Conservation (phyloP, 805 yeast species). For the Wickerhamomyces sydowiorum region DNA sequence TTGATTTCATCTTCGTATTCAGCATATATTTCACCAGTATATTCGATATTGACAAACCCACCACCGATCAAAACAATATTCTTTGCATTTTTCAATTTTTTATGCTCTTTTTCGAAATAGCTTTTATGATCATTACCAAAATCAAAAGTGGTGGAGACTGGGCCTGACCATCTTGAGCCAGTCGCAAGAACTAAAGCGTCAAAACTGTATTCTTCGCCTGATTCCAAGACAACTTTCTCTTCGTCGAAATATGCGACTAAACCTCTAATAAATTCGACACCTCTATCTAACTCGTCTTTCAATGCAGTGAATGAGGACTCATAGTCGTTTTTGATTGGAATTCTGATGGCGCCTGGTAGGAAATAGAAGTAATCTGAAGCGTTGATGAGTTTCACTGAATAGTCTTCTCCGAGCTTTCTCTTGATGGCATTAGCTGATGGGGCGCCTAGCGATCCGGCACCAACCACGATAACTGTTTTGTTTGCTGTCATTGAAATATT, state of each 20-base stretch:
- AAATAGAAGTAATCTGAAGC: background rate
- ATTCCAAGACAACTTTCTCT: slow-evolving; percentile 4
- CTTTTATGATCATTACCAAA: slow-evolving; percentile 5
- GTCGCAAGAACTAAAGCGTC: slow-evolving; percentile 21
- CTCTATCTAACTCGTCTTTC: slow-evolving; percentile 5
- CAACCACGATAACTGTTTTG: background rate
- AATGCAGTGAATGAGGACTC: slow-evolving; percentile 1
- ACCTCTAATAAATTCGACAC: slow-evolving; percentile 7
- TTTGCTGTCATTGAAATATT: no score
- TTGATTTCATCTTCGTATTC: slow-evolving; percentile 7
- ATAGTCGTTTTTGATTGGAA: background rate
- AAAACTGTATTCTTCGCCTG: slow-evolving; percentile 4
- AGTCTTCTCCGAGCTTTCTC: background rate
- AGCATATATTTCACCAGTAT: slow-evolving; percentile 20
- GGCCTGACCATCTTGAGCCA: slow-evolving; percentile 20
- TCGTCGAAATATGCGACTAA: slow-evolving; percentile 2
- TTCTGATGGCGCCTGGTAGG: background rate
- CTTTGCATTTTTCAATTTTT: slow-evolving; percentile 12
- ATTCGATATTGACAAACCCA: slow-evolving; percentile 21
- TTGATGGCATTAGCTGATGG: background rate
- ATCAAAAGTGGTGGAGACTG: slow-evolving; percentile 8
- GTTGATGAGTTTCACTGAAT: background rate
- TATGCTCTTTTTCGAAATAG: slow-evolving; percentile 4
- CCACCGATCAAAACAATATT: slow-evolving; percentile 22
- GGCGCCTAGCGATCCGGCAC: background rate